phyloP scores from a whole-genome alignment of 768 basidiomycete species.

The Tephrocybe sp. region DNA sequence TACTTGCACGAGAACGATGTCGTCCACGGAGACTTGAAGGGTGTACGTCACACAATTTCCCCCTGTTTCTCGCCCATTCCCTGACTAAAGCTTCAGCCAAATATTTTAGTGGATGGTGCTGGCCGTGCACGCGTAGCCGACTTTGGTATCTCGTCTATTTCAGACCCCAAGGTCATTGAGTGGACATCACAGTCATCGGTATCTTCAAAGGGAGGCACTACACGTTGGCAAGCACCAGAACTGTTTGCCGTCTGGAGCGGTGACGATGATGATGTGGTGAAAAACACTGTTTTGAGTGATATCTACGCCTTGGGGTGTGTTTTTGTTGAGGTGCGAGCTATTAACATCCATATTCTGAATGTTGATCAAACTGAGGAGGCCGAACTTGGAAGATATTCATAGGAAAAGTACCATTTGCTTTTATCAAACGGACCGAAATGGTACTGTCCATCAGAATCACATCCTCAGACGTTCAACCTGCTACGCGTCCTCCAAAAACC shows the following conservation, averaged over 20 bases:
- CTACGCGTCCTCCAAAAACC: too few relatives aligned
- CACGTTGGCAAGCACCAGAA: conserved; percentile 6
- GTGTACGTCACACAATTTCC: not conserved
- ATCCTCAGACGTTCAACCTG: too few relatives aligned
- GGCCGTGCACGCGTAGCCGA: not conserved
- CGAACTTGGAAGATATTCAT: conserved; percentile 4
- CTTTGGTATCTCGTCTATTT: conserved; percentile 7
- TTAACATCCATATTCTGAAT: not conserved
- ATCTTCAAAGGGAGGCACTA: conserved; percentile 1
- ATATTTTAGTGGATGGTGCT: not conserved
- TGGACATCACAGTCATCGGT: conserved; percentile 2
- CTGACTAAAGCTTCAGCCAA: not conserved
- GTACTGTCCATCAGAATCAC: too few relatives aligned
- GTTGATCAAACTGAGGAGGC: not conserved
- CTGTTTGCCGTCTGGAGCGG: not conserved
- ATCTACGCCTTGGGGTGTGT: conserved; percentile 7
- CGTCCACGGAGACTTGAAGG: conserved; percentile 5
- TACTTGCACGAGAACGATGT: not conserved
- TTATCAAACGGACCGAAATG: too few relatives aligned
- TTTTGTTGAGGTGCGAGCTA: not conserved
- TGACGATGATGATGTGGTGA: not conserved
- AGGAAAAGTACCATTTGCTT: not conserved
- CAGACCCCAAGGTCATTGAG: not conserved
- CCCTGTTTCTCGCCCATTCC: not conserved
- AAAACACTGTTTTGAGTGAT: conserved; percentile 2